Evolutionary conservation across 805 yeast genomes (phyloP).

Genomic region (Yarrowia porcina): DNA sequence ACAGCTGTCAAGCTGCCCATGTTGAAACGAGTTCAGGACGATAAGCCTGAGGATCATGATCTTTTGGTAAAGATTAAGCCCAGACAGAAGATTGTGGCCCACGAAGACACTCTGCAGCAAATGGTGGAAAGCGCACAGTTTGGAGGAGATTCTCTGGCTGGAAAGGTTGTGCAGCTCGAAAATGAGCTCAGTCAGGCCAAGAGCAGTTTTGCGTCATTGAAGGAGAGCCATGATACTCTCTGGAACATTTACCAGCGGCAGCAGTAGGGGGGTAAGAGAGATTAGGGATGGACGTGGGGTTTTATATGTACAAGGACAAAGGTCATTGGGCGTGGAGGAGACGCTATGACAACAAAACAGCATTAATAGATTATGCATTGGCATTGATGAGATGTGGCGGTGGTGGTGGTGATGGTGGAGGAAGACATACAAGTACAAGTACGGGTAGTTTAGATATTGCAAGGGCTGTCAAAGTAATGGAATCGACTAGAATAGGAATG

Average conservation of each 20-base stretch:
- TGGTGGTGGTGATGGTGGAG: no score
- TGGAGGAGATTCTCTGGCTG: constrained; percentile 20
- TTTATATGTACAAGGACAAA: no score
- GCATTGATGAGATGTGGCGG: no score
- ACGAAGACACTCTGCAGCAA: background rate
- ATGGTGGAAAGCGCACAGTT: constrained; percentile 19
- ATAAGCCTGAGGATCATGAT: constrained; percentile 10
- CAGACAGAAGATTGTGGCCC: background rate
- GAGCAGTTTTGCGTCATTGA: constrained; percentile 1
- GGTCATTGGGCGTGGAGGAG: no score
- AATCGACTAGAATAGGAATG: no score
- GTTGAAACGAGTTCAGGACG: constrained; percentile 17
- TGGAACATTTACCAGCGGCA: constrained; percentile 11
- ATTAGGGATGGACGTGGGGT: no score
- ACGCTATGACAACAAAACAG: background rate
- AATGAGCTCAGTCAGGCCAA: constrained; percentile 8
- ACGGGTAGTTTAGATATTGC: no score
- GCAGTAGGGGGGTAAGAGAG: background rate
- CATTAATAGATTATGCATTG: background rate
- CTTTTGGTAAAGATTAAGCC: background rate
- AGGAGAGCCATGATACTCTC: constrained; percentile 11
- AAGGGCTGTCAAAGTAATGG: no score
- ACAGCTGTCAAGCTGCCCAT: constrained; percentile 25
- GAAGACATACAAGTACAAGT: no score
- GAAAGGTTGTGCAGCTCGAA: constrained; percentile 15